A percentile compares a stretch with the other conserved stretches of the same genome.
These are phyloP conservation scores for Teratosphaeria pseudoeucalypti DNA, from an alignment of 2,329 filamentous ascomycete species.

Conservation along the genomic window DNA sequence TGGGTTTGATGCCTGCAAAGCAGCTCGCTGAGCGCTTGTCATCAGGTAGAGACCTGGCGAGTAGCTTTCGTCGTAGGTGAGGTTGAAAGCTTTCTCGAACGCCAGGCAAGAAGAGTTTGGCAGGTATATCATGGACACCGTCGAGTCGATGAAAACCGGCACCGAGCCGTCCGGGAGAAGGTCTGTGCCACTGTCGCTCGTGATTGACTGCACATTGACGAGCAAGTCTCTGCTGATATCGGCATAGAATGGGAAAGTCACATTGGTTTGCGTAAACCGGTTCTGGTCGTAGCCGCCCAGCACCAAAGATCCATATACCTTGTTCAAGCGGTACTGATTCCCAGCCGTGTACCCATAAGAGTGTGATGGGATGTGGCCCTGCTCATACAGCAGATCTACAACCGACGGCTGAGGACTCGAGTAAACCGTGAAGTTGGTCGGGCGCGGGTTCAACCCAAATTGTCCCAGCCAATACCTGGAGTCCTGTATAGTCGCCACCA, in stretches of 20 bases:
- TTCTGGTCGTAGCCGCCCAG: slow-evolving; percentile 31
- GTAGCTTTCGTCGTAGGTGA: slow-evolving; percentile 22
- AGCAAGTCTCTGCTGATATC: slow-evolving; percentile 25
- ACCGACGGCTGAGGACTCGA: slow-evolving; percentile 26
- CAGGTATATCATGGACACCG: slow-evolving; percentile 55
- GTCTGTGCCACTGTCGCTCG: slow-evolving; percentile 12
- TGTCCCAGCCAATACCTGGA: slow-evolving; percentile 24
- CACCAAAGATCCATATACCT: slow-evolving; percentile 27
- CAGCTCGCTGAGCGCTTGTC: slow-evolving; percentile 22
- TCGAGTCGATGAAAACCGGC: slow-evolving; percentile 50
- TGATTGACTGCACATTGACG: slow-evolving; percentile 23
- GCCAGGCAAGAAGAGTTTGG: slow-evolving; percentile 34
- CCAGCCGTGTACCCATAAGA: slow-evolving; percentile 30
- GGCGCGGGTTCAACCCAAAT: slow-evolving; percentile 25
- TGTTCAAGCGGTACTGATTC: slow-evolving; percentile 25
- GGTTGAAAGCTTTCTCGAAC: slow-evolving; percentile 27
- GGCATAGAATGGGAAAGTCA: slow-evolving; percentile 21
- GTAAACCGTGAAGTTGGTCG: slow-evolving; percentile 27
- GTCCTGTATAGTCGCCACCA: slow-evolving; percentile 19
- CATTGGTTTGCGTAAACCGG: slow-evolving; percentile 19
- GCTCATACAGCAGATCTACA: slow-evolving; percentile 21
- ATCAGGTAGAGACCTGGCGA: slow-evolving; percentile 22
- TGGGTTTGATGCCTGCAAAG: slow-evolving; percentile 17
- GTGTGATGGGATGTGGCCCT: slow-evolving; percentile 25
- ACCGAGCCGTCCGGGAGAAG: slow-evolving; percentile 22